These are phyloP conservation scores for Chimonanthus praecox DNA, from an alignment of 164 flowering plant genomes.

Conservation along the genomic window DNA sequence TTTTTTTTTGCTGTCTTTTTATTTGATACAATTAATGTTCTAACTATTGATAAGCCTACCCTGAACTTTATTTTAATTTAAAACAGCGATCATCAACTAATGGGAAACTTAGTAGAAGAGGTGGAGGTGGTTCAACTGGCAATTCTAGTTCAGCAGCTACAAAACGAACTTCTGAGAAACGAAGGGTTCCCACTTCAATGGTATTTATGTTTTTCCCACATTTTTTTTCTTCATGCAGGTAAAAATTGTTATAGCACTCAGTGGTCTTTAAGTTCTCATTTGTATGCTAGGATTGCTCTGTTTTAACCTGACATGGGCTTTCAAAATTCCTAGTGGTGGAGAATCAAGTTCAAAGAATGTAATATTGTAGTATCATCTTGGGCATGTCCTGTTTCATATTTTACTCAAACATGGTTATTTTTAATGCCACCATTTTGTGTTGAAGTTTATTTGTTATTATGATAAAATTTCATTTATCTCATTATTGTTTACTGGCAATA, in stretches of 20 bases:
- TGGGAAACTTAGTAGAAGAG: conserved; percentile 59
- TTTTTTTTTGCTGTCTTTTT: too few relatives aligned
- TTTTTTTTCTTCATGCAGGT: not conserved
- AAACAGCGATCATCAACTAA: conserved; percentile 52
- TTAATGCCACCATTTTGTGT: not conserved
- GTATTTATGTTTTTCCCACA: conserved; percentile 26
- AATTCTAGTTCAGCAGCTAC: conserved; percentile 43
- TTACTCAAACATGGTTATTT: not conserved
- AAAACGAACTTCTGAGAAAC: conserved; percentile 65
- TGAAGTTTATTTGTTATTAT: not conserved
- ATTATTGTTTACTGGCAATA: too few relatives aligned
- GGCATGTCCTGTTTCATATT: not conserved
- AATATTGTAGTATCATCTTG: not conserved
- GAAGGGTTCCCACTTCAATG: conserved; percentile 49
- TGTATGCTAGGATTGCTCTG: not conserved
- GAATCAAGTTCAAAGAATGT: not conserved
- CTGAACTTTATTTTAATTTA: conserved; percentile 1
- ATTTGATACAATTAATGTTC: not conserved
- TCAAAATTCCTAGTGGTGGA: not conserved
- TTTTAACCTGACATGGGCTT: not conserved
- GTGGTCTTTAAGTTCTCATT: not conserved
- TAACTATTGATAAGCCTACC: not conserved
- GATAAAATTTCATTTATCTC: too few relatives aligned
- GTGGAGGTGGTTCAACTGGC: conserved; percentile 35
- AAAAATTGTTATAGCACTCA: not conserved